Percentiles rank a stretch among this genome's conserved stretches.
Conservation (phyloP, 176 grass and related monocot genomes). For the Bonia amplexicaulis region DNA sequence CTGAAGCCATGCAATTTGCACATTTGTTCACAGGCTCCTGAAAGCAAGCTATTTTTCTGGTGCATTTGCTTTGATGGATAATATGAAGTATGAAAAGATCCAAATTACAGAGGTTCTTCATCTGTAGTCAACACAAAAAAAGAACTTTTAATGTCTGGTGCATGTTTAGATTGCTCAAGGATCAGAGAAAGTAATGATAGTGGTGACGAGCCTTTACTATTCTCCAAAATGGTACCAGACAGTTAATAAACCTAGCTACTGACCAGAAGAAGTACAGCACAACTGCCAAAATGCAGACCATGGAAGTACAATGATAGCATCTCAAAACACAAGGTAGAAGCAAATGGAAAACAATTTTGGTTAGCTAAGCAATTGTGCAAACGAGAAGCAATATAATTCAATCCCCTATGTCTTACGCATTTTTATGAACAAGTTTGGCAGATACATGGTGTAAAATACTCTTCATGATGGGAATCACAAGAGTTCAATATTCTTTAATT, state of each 20-base stretch:
- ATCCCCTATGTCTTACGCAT: background rate
- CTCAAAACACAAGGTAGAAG: background rate
- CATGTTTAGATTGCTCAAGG: constrained; percentile 11
- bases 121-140: background rate
- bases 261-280: constrained; percentile 3
- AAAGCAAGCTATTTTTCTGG: background rate
- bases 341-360: background rate
- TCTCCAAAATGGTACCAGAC: background rate
- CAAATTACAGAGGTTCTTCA: background rate
- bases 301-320: background rate
- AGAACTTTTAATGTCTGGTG: background rate
- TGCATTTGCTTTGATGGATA: background rate
- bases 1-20: background rate
- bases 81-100: background rate
- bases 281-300: background rate
- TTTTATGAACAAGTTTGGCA: background rate
- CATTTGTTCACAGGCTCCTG: background rate
- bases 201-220: background rate
- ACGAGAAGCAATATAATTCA: background rate
- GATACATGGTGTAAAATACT: background rate
- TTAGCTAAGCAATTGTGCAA: background rate
- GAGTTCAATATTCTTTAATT: background rate
- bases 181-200: constrained; percentile 11
- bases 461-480: background rate
- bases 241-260: background rate